phyloP scores from a whole-genome alignment of 257 asterid genomes.

The Nemophila menziesii region DNA sequence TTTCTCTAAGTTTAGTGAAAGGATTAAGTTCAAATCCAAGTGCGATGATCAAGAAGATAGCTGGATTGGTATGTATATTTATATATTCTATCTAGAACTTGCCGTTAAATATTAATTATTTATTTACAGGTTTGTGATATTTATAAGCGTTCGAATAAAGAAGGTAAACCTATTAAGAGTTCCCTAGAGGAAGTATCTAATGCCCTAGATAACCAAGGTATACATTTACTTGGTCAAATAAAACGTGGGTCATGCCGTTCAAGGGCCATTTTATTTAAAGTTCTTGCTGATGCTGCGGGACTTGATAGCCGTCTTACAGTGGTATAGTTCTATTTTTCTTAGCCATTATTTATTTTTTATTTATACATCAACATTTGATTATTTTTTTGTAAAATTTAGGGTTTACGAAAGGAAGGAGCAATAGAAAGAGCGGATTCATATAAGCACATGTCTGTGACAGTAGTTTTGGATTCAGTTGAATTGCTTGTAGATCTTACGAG shows the following conservation, averaged over 20 bases:
- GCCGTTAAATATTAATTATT: neutral
- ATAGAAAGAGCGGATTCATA: conserved; percentile 52
- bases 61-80: conserved; percentile 62
- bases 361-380: neutral
- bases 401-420: conserved; percentile 61
- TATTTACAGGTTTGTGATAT: conserved; percentile 55
- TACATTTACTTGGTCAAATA: conserved; percentile 71
- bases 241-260: conserved; percentile 75
- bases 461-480: conserved; percentile 59
- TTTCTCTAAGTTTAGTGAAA: conserved; percentile 60
- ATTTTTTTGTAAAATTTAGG: conserved; percentile 25
- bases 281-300: conserved; percentile 76
- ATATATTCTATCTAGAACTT: neutral
- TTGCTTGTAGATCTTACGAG: conserved; percentile 73
- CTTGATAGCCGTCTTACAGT: conserved; percentile 68
- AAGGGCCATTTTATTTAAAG: conserved; percentile 84
- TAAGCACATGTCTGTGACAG: conserved; percentile 58
- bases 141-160: conserved; percentile 53
- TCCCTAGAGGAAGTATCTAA: conserved; percentile 74
- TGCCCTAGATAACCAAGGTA: conserved; percentile 65
- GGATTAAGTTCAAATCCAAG: conserved; percentile 66
- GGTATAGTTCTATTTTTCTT: conserved; percentile 42
- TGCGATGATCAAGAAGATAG: conserved; percentile 68
- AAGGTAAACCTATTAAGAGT: conserved; percentile 43
- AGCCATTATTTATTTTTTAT: neutral